A percentile compares a stretch with the other conserved stretches of the same genome.
These are phyloP conservation scores for Sclerotinia minor DNA, from an alignment of 2,329 filamentous ascomycete species.

Conservation along the genomic window DNA sequence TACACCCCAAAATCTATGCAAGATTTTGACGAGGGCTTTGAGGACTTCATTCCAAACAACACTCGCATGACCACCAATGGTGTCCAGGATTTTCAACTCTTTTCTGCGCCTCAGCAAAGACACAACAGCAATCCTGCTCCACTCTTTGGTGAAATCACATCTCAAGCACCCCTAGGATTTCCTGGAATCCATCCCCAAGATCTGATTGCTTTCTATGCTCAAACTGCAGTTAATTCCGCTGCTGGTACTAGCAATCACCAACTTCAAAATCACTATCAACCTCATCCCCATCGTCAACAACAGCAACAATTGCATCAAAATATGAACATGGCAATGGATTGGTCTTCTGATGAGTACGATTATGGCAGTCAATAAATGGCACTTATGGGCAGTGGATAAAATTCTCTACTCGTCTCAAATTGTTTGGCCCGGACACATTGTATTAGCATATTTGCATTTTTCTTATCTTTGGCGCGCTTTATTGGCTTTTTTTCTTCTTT, in stretches of 20 bases:
- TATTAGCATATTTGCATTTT: conserved; percentile 18
- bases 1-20: conserved; percentile 64
- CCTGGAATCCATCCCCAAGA: conserved; percentile 34
- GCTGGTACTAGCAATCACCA: conserved; percentile 24
- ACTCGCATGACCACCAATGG: conserved; percentile 25
- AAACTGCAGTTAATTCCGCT: conserved; percentile 33
- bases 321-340: conserved; percentile 26
- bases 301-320: conserved; percentile 19
- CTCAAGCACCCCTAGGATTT: conserved; percentile 28
- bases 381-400: not conserved
- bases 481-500: not conserved
- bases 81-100: conserved; percentile 39
- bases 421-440: not conserved
- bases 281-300: conserved; percentile 15
- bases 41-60: conserved; percentile 32
- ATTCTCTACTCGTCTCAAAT: not conserved
- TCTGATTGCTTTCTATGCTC: conserved; percentile 38
- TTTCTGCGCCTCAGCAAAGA: conserved; percentile 34
- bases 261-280: conserved; percentile 22
- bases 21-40: conserved; percentile 58
- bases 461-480: conserved; percentile 2
- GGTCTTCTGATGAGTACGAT: conserved; percentile 24
- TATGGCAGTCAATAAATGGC: conserved; percentile 7
- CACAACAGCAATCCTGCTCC: conserved; percentile 33
- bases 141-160: conserved; percentile 39